phyloP scores from a whole-genome alignment of 1,284 basidiomycete species.

The Salmacisia buchloeana region DNA sequence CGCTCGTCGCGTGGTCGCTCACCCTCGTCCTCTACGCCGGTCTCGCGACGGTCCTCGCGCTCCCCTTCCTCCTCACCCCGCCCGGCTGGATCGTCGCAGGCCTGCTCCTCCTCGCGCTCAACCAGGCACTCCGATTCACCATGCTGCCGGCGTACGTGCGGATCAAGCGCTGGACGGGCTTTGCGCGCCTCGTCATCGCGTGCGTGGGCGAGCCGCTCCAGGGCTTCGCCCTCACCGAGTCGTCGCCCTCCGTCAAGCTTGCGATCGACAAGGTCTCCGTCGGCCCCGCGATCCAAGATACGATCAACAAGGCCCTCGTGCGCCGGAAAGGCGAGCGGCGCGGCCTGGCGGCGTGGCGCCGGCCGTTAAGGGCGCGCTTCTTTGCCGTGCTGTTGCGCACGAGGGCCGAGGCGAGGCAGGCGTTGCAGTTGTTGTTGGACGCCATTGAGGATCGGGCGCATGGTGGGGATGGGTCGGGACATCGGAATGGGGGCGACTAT shows the following conservation, averaged over 20 bases:
- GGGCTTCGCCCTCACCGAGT: neutral
- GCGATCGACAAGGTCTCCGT: conserved; percentile 4
- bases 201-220: neutral
- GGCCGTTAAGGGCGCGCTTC: conserved; percentile 1
- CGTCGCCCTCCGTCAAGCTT: neutral
- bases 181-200: neutral
- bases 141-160: conserved; percentile 9
- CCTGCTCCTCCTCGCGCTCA: conserved; percentile 16
- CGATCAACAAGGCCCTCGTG: conserved; percentile 5
- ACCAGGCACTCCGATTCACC: conserved; percentile 23
- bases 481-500: neutral
- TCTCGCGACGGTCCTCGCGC: conserved; percentile 20
- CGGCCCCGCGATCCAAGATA: conserved; percentile 6
- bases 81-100: conserved; percentile 27
- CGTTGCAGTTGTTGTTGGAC: neutral
- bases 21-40: conserved; percentile 17
- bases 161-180: neutral
- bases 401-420: neutral
- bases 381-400: neutral
- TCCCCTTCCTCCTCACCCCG: conserved; percentile 33
- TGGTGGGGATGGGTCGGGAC: neutral
- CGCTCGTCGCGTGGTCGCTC: conserved; percentile 13
- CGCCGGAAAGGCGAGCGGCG: neutral
- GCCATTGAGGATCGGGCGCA: conserved; percentile 5
- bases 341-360: neutral